Conservation (phyloP, 352 stramenopile species). For the Pythium periplocum region DNA sequence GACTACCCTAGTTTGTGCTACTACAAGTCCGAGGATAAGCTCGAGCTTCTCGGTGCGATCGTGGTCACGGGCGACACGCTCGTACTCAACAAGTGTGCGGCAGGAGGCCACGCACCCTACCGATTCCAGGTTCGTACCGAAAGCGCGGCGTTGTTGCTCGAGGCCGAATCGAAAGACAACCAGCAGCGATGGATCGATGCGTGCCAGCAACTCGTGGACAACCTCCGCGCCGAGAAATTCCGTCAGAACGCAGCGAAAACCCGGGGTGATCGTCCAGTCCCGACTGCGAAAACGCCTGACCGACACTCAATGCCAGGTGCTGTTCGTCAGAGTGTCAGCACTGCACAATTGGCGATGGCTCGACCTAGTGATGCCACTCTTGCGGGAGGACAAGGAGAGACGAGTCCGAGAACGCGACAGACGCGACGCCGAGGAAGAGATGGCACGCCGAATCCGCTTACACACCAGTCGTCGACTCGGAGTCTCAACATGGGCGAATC, state of each 20-base stretch:
- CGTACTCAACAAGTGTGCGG: conserved; percentile 57
- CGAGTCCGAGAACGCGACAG: no score
- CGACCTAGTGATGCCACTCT: no score
- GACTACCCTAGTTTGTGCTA: conserved; percentile 76
- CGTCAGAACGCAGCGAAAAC: conserved; percentile 6
- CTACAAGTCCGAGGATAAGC: conserved; percentile 79
- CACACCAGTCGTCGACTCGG: background rate
- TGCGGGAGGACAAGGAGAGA: no score
- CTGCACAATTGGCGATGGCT: no score
- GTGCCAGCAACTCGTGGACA: conserved; percentile 59
- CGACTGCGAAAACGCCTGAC: no score
- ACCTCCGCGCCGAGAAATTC: conserved; percentile 60
- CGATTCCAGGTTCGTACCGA: conserved; percentile 67
- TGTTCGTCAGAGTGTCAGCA: conserved; percentile 3
- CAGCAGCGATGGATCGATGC: conserved; percentile 68
- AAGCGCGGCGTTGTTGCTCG: conserved; percentile 46
- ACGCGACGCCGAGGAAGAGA: conserved; percentile 7
- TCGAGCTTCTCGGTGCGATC: conserved; percentile 70
- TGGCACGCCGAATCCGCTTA: background rate
- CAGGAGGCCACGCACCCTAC: conserved; percentile 43
- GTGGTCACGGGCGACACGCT: conserved; percentile 67
- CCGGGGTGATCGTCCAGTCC: no score
- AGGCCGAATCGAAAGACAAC: conserved; percentile 59
- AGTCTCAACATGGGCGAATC: background rate
- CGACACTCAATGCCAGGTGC: no score